Evolutionary conservation across 768 basidiomycete species (phyloP), one percentile per base, ranked within the genome.

Genomic region (Suillus weaverae): DNA sequence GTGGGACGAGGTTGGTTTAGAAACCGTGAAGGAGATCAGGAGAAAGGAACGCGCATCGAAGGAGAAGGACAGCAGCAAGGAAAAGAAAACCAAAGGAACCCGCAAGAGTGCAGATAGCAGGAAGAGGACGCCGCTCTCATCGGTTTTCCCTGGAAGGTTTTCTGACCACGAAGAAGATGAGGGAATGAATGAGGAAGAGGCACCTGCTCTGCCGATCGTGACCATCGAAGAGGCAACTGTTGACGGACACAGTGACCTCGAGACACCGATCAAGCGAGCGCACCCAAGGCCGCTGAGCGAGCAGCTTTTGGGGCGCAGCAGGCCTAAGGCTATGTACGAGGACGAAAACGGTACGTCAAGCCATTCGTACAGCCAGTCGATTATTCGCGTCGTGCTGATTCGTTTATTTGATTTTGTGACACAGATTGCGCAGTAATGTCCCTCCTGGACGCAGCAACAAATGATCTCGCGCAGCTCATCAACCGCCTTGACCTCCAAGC

Each of bases 401-500:
- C 14, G 0, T 62, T 62, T 22, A 4, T 36, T 56, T 55, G n/a
- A 36, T 1, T 26, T 57, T 38, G 22, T 18, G 7, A 36, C 43
- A 77, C 70, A 77, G 5, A 65, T 13, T 50, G 67, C 84, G 91
- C 83, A 66, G 85, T 85, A 16, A 71, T 92, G 1, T 90, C 87
- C 0, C 83, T 91, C 36, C 78, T 93, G n/a, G 89, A 89, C 67
- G 90, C 90, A 0, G 92, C 90, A 0, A 94, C 92, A 1, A 86
- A 91, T 60, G 92, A 94, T 48, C 83, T 94, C 4, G 92, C 89
- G 0, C 85, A 85, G 62, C 78, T 94, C 4, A 91, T 94, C 73
- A 90, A 88, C 66, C 84, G 84, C n/a, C 81, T 94, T n/a, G 90
- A 93, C 68, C 80, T 94, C 4, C 86, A 92, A 71, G 90, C 90